A percentile compares a stretch with the other conserved stretches of the same genome.
Conservation (phyloP, 192 early-diverging fungal species). For the Mortierella alpina region DNA sequence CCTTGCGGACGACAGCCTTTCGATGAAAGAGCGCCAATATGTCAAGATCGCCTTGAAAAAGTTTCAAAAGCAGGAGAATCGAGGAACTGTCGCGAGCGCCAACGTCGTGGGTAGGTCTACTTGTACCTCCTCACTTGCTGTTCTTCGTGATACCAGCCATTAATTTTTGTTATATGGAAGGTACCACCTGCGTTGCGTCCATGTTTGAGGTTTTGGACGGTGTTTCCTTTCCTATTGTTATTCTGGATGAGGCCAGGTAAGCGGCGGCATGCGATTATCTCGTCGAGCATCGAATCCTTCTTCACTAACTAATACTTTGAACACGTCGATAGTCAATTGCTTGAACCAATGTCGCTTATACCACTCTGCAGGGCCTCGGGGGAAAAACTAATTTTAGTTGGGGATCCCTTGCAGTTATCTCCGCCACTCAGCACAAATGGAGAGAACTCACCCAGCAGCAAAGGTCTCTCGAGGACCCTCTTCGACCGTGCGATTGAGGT, state of each 20-base stretch:
- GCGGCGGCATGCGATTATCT: background rate
- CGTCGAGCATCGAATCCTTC: background rate
- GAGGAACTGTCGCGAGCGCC: constrained; percentile 54
- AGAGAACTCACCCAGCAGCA: constrained; percentile 41
- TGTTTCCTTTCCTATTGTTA: constrained; percentile 70
- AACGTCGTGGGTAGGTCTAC: constrained; percentile 66
- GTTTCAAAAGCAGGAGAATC: constrained; percentile 68
- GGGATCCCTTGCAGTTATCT: constrained; percentile 89
- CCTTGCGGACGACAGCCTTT: constrained; percentile 67
- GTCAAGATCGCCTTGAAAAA: constrained; percentile 64
- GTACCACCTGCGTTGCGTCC: constrained; percentile 86
- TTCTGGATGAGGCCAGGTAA: constrained; percentile 86
- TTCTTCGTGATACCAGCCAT: background rate
- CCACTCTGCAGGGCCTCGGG: constrained; percentile 74
- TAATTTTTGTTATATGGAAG: constrained; percentile 52
- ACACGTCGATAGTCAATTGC: constrained; percentile 67
- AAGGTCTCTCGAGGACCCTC: constrained; percentile 84
- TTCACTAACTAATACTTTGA: too few species aligned
- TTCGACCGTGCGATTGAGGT: constrained; percentile 80
- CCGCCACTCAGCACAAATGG: constrained; percentile 77
- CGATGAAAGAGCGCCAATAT: constrained; percentile 48
- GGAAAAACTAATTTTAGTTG: constrained; percentile 78
- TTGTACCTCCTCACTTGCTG: background rate
- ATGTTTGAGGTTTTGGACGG: constrained; percentile 75
- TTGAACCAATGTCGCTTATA: constrained; percentile 89